Evolutionary conservation across 2,329 filamentous ascomycete species (phyloP).

Genomic region (Claviceps maximensis): DNA sequence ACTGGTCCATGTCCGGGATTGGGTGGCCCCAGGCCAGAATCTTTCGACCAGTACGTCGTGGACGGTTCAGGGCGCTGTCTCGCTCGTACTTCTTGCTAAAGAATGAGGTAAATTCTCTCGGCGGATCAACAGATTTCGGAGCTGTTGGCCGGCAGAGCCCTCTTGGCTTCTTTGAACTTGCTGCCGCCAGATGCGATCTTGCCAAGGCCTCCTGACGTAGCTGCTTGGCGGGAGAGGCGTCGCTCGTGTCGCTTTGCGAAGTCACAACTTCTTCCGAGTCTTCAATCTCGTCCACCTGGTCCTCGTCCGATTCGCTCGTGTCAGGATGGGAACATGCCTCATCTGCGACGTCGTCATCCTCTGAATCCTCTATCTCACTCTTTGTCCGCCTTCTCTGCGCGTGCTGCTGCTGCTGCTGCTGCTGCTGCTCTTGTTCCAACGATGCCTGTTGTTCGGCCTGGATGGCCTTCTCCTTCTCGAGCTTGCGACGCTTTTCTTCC

Average conservation of each 20-base stretch:
- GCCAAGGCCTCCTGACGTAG: constrained; percentile 58
- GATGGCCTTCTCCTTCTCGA: constrained; percentile 53
- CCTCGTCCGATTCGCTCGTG: constrained; percentile 7
- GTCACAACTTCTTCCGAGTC: constrained; percentile 9
- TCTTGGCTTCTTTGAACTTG: constrained; percentile 20
- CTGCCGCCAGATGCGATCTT: constrained; percentile 31
- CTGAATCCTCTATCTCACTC: constrained; percentile 17
- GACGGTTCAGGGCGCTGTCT: constrained; percentile 61
- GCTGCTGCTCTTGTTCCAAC: constrained; percentile 24
- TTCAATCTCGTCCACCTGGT: constrained; percentile 21
- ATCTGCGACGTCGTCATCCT: constrained; percentile 17
- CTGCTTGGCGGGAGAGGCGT: constrained; percentile 46
- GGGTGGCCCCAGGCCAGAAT: constrained; percentile 70
- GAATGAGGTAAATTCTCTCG: constrained; percentile 70
- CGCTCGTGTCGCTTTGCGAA: constrained; percentile 45
- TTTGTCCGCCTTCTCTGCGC: constrained; percentile 9
- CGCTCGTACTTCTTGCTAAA: constrained; percentile 70
- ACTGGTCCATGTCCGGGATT: constrained; percentile 57
- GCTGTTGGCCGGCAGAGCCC: constrained; percentile 13
- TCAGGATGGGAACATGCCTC: constrained; percentile 8
- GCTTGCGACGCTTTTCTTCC: constrained; percentile 73
- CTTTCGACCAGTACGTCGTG: constrained; percentile 55
- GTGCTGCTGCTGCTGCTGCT: constrained; percentile 31
- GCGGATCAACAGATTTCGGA: constrained; percentile 24
- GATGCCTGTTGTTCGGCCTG: constrained; percentile 8